phyloP scores from a whole-genome alignment of 2,329 filamentous ascomycete species.

The Cryphonectria parasitica region DNA sequence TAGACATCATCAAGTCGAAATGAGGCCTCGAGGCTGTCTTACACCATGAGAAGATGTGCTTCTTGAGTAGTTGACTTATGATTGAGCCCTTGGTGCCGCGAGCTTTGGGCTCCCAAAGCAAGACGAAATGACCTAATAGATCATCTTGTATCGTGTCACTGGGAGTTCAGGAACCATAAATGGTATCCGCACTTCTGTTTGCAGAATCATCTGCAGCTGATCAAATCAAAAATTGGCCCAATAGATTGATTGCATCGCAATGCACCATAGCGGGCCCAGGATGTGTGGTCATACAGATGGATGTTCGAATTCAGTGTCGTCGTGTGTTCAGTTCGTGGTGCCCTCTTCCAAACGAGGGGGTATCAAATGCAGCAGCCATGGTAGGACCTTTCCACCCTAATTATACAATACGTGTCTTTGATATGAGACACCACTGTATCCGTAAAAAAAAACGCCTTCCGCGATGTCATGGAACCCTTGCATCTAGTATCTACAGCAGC shows the following conservation, averaged over 20 bases:
- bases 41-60: neutral
- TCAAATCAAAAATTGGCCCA: neutral
- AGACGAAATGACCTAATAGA: neutral
- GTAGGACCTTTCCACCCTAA: constrained; percentile 26
- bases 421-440: constrained; percentile 24
- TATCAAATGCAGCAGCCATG: constrained; percentile 29
- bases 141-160: neutral
- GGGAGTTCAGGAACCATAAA: neutral
- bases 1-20: neutral
- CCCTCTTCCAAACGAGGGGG: constrained; percentile 29
- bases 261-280: neutral
- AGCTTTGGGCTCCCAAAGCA: no score
- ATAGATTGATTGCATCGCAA: neutral
- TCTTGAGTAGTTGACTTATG: neutral
- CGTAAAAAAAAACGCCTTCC: constrained; percentile 27
- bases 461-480: constrained; percentile 27
- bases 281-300: neutral
- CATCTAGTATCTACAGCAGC: constrained; percentile 27
- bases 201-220: neutral
- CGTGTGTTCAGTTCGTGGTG: constrained; percentile 24
- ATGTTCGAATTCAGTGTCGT: constrained; percentile 21
- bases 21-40: neutral
- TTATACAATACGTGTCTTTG: constrained; percentile 22
- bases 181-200: neutral
- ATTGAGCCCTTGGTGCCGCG: neutral